phyloP scores from a whole-genome alignment of 345 rosid species.

The Ceriops zippeliana region DNA sequence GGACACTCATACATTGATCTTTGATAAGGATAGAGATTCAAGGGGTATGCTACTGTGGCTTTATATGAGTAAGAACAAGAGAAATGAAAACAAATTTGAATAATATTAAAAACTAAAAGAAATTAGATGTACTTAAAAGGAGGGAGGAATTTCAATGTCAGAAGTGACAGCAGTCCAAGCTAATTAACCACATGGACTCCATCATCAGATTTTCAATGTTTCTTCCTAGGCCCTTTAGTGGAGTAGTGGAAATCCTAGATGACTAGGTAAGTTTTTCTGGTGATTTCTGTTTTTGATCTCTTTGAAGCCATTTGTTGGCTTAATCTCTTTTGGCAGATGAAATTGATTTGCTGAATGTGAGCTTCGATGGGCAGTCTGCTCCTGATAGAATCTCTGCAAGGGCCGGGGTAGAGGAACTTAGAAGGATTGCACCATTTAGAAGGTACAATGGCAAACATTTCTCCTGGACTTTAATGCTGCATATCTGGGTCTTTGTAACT shows the following conservation, averaged over 20 bases:
- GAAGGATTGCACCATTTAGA: slow-evolving; percentile 65
- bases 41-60: no score
- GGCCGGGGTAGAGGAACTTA: slow-evolving; percentile 69
- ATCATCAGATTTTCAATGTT: no score
- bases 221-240: background rate
- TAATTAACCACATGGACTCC: no score
- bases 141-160: no score
- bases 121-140: no score
- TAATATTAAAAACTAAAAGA: no score
- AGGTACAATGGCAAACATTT: slow-evolving; percentile 38
- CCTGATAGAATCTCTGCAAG: slow-evolving; percentile 89
- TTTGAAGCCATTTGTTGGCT: background rate
- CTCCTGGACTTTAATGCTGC: slow-evolving; percentile 1
- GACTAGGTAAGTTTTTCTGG: background rate
- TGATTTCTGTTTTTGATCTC: background rate
- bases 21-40: no score
- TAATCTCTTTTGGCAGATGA: slow-evolving; percentile 48
- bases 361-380: slow-evolving; percentile 85
- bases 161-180: no score
- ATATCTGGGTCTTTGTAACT: background rate
- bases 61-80: no score
- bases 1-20: no score
- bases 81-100: no score
- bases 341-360: slow-evolving; percentile 84
- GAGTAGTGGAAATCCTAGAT: background rate